Conservation (phyloP, 2,329 filamentous ascomycete species). For the Hypomyces rosellus region DNA sequence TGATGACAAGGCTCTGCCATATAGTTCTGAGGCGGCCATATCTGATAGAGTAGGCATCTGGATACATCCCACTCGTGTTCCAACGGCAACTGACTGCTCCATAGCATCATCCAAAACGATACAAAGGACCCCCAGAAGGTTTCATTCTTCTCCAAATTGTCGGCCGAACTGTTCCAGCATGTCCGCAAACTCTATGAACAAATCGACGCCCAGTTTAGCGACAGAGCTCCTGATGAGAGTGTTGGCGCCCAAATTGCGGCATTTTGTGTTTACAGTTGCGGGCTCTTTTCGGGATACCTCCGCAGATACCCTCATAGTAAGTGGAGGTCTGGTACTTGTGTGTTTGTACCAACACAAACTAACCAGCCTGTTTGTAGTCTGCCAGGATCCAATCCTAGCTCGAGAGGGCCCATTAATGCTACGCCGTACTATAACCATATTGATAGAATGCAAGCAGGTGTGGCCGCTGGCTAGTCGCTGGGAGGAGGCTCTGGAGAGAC, state of each 20-base stretch:
- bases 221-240: conserved; percentile 37
- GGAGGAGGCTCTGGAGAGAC: conserved; percentile 44
- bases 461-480: conserved; percentile 49
- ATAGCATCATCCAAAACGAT: no score
- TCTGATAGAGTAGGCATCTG: conserved; percentile 40
- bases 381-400: background rate
- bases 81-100: no score
- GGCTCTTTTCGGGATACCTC: conserved; percentile 45
- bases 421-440: conserved; percentile 36
- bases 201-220: no score
- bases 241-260: conserved; percentile 49
- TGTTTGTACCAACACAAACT: no score
- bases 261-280: conserved; percentile 51
- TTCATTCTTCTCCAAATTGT: no score
- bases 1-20: conserved; percentile 50
- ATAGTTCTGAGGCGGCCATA: conserved; percentile 51
- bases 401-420: conserved; percentile 41
- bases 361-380: no score
- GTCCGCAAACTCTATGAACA: no score
- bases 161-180: no score
- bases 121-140: no score
- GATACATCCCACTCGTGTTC: conserved; percentile 13
- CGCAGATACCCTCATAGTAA: conserved; percentile 45
- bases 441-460: conserved; percentile 42
- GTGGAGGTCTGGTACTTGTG: conserved; percentile 24